Evolutionary conservation across 441 rosid genomes (phyloP), one percentile per base, ranked within the genome.

Genomic region (Eugenia klotzschiana): DNA sequence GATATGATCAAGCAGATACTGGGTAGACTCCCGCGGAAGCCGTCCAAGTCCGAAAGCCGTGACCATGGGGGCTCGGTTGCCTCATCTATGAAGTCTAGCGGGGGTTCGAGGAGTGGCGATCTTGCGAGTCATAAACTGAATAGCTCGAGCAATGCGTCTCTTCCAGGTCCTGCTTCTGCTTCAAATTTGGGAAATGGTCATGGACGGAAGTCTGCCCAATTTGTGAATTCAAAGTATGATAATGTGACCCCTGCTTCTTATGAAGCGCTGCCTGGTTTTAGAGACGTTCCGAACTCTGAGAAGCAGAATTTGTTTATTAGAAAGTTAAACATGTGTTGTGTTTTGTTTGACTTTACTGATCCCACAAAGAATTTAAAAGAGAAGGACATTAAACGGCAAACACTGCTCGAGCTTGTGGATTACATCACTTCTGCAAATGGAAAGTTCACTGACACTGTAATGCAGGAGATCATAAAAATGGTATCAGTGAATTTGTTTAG

Each of bases 1-100:
- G 90, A 64, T 80, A 93, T 94, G 98, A 91, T 94, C 89, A 94
- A 93, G 87, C 95, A 94, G 88, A 93, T 94, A 89, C 91, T 94
- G 26, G 93, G 93, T 53, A 91, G 92, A 93, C 98, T 94, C 87
- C 98, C 95, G 2, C 90, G 90, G 88, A 94, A 90, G 94, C 92
- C 92, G 3, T 87, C 94, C 41, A 91, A 90, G 87, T 87, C 92
- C 4, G 94, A 92, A 51, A 88, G 80, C 82, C 88, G 91, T 46
- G 93, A 91, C 84, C 85, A 79, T 88, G 87, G 91, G 69, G 91
- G 86, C 86, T 58, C 92, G 49, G 84, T 93, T 84, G 84, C 80
- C 55, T 83, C 87, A 46, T 41, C 91, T 69, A 72, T 86, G 41
- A 89, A 85, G 83, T 73, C 82, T 84, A 73, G 87, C 8, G 53